Conservation (phyloP, 768 basidiomycete species). For the Leccinellum rugosiceps region DNA sequence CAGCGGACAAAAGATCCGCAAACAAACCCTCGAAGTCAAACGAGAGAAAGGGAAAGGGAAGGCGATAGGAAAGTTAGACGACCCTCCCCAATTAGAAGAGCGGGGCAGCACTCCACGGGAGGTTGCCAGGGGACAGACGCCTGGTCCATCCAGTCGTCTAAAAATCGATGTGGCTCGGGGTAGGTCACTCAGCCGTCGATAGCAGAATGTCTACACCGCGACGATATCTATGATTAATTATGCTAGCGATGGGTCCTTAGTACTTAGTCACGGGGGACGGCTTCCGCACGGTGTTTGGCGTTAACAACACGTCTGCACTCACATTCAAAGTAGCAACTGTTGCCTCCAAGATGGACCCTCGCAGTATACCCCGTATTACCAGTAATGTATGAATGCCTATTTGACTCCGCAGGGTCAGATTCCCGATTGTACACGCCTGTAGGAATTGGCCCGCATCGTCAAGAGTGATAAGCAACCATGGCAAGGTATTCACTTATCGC, state of each 20-base stretch:
- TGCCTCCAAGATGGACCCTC: constrained; percentile 15
- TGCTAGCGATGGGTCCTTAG: constrained; percentile 4
- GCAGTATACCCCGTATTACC: constrained; percentile 19
- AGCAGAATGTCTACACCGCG: constrained; percentile 7
- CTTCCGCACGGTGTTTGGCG: constrained; percentile 1
- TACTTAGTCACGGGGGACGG: not conserved
- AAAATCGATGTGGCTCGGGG: constrained; percentile 16
- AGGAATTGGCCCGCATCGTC: constrained; percentile 71
- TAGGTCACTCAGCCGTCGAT: constrained; percentile 23
- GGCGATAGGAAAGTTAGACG: not conserved
- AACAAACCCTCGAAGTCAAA: constrained; percentile 5
- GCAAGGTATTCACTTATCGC: constrained; percentile 30
- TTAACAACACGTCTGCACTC: constrained; percentile 5
- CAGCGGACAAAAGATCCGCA: constrained; percentile 4
- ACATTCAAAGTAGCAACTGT: not conserved
- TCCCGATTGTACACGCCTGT: constrained; percentile 12
- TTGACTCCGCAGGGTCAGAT: constrained; percentile 1
- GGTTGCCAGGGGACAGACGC: constrained; percentile 23
- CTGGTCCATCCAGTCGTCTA: constrained; percentile 21
- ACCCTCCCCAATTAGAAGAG: constrained; percentile 12
- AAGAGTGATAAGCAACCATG: constrained; percentile 57
- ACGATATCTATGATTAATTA: constrained; percentile 7
- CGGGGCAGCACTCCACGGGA: constrained; percentile 9
- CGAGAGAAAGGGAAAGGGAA: constrained; percentile 19
- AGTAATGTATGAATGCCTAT: constrained; percentile 15